phyloP scores from a whole-genome alignment of 2,329 filamentous ascomycete species.

The Alternaria solani region DNA sequence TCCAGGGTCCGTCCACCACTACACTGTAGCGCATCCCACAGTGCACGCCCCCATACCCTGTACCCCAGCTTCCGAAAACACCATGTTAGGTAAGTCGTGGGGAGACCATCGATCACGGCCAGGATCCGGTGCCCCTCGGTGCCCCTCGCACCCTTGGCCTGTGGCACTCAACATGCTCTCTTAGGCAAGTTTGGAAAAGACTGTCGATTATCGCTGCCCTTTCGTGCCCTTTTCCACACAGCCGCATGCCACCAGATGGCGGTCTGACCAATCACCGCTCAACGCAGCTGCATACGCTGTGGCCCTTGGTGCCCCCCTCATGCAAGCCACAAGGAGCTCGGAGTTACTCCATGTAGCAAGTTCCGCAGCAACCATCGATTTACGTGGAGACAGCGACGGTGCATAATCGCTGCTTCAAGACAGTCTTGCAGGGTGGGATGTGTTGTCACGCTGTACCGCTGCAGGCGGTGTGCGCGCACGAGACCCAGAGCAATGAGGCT shows the following conservation, averaged over 20 bases:
- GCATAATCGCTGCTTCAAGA: neutral
- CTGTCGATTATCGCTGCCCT: conserved; percentile 1
- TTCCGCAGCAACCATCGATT: neutral
- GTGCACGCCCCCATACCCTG: neutral
- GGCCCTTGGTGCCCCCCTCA: conserved; percentile 1
- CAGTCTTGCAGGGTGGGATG: neutral
- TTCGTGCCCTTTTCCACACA: conserved; percentile 12
- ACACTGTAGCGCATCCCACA: neutral
- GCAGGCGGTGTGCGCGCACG: conserved; percentile 6
- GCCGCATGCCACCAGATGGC: neutral
- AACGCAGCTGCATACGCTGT: neutral
- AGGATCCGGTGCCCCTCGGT: neutral
- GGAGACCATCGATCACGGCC: neutral
- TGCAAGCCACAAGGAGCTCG: neutral
- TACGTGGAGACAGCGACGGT: neutral
- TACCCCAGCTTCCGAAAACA: neutral
- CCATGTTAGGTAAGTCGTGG: neutral
- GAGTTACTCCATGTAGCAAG: neutral
- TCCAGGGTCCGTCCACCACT: neutral
- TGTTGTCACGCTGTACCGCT: neutral
- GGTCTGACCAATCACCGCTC: neutral
- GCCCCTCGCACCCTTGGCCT: neutral
- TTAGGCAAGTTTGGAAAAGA: neutral
- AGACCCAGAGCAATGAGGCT: conserved; percentile 6
- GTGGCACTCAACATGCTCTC: neutral